Percentiles rank a stretch among this genome's conserved stretches.
phyloP scores from a whole-genome alignment of 2,329 filamentous ascomycete species.

The Diplocarpon rosae region DNA sequence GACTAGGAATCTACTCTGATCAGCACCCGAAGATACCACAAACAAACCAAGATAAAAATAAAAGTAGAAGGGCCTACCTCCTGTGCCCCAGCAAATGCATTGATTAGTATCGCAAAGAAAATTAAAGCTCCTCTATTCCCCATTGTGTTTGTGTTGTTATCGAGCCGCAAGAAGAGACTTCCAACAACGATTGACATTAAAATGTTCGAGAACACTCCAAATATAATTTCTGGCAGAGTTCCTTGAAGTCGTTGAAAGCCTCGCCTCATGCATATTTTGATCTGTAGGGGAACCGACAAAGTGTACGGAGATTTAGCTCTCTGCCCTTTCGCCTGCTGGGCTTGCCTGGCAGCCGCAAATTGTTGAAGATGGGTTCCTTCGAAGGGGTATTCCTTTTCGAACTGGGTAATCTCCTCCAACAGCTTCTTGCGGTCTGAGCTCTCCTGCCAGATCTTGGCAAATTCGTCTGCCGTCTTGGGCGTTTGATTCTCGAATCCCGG shows the following conservation, averaged over 20 bases:
- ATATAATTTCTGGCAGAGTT: conserved; percentile 35
- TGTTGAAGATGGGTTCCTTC: conserved; percentile 26
- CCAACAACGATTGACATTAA: conserved; percentile 48
- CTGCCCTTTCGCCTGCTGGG: conserved; percentile 31
- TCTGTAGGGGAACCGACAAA: conserved; percentile 39
- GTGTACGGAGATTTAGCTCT: conserved; percentile 58
- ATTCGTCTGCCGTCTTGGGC: conserved; percentile 43
- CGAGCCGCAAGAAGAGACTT: too few relatives aligned
- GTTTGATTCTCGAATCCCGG: conserved; percentile 44
- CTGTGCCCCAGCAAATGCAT: conserved; percentile 48
- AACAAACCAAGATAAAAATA: background rate
- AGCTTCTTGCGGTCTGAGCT: conserved; percentile 34
- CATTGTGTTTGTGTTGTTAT: too few relatives aligned
- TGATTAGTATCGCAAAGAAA: conserved; percentile 57
- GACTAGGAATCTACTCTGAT: conserved; percentile 51
- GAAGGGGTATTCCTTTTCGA: conserved; percentile 32
- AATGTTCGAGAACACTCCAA: conserved; percentile 15
- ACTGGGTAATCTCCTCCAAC: conserved; percentile 37
- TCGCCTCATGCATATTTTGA: conserved; percentile 52
- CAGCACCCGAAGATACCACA: background rate
- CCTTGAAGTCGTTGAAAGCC: conserved; percentile 67
- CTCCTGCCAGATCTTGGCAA: conserved; percentile 36
- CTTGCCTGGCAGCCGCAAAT: conserved; percentile 23
- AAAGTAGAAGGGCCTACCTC: too few relatives aligned
- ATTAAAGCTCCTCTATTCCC: conserved; percentile 42